A percentile compares a stretch with the other conserved stretches of the same genome.
These are phyloP conservation scores for Trichocladium uniseriatum DNA, from an alignment of 495 filamentous ascomycete genomes.

Conservation along the genomic window DNA sequence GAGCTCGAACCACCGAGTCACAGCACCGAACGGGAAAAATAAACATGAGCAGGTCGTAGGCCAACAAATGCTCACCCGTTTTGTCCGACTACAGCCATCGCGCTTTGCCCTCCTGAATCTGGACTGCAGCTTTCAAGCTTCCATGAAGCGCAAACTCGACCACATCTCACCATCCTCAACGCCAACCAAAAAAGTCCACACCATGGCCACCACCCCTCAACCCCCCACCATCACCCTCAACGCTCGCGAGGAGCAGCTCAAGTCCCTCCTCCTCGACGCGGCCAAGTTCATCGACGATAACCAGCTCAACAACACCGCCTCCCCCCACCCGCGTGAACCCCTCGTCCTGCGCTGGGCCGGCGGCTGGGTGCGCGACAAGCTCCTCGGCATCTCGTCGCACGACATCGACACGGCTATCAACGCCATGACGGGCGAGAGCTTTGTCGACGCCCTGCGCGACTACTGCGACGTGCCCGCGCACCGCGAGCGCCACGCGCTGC, in stretches of 20 bases:
- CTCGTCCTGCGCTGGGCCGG: conserved; percentile 78
- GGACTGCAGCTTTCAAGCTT: not conserved
- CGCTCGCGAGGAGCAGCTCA: conserved; percentile 56
- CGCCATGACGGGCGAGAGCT: conserved; percentile 83
- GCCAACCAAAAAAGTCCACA: not conserved
- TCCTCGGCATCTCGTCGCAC: conserved; percentile 68
- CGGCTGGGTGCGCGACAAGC: conserved; percentile 98
- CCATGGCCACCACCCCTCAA: not conserved
- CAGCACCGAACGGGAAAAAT: too few relatives aligned
- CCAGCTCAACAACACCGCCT: conserved; percentile 22
- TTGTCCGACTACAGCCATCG: not conserved
- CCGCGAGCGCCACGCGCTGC: conserved; percentile 36
- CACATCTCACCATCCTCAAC: conserved; percentile 3
- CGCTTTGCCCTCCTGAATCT: not conserved
- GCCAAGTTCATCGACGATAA: conserved; percentile 58
- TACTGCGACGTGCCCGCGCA: conserved; percentile 41
- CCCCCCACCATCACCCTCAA: conserved; percentile 41
- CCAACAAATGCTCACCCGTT: conserved; percentile 6
- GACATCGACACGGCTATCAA: conserved; percentile 96
- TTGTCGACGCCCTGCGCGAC: conserved; percentile 52
- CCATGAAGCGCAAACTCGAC: conserved; percentile 20
- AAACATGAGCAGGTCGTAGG: conserved; percentile 2
- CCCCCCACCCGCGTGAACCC: conserved; percentile 23
- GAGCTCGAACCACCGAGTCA: not conserved
- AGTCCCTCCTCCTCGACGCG: conserved; percentile 63